Evolutionary conservation across 2,329 filamentous ascomycete species (phyloP), one percentile per base, ranked within the genome.

Genomic region (Aspergillus neoniger): DNA sequence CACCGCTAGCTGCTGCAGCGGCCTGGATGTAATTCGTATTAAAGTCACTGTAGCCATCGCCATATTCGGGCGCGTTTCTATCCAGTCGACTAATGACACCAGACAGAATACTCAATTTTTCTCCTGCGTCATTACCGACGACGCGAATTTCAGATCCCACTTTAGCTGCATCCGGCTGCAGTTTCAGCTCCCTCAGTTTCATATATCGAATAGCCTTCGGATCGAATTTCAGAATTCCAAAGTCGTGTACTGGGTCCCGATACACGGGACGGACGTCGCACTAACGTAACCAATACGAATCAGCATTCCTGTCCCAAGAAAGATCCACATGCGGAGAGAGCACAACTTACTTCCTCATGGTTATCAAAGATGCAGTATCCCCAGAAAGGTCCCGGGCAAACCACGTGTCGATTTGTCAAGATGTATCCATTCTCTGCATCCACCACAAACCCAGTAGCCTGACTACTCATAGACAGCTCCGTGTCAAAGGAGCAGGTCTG

Each of bases 311-410:
- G 41, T 14, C 17, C 25, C 3, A 15, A 25, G 23, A 25, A 25
- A 7, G 17, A 4, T 28, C 12, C 4, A 36, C 48, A 49, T 21
- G 21, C 38, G 32, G 44, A 36, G 7, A 21, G 10, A 5, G 23
- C 32, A 48, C 4, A 21, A 67, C 78, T 62, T 73, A 84, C 83
- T 76, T 90, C 87, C 75, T 99, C 95, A 77, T 99, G 95, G 74
- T 99, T 99, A 77, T 99, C 96, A 76, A 99, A 99, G 68, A 99
- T 93, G 74, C 91, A 93, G 79, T 96, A 97, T 51, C 95, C 95
- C 90, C 94, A 98, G 78, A 99, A 99, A 1, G 95, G 95, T 0
- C 95, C 95, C 0, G 95, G 86, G 65, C 95, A 92, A 44, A 98
- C 95, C 32, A 99, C 95, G 80, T 99, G 95, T 61, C 91, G 86